A percentile compares a stretch with the other conserved stretches of the same genome.
Evolutionary conservation across 495 filamentous ascomycete species (phyloP).

Genomic region (Penicillium egyptiacum): DNA sequence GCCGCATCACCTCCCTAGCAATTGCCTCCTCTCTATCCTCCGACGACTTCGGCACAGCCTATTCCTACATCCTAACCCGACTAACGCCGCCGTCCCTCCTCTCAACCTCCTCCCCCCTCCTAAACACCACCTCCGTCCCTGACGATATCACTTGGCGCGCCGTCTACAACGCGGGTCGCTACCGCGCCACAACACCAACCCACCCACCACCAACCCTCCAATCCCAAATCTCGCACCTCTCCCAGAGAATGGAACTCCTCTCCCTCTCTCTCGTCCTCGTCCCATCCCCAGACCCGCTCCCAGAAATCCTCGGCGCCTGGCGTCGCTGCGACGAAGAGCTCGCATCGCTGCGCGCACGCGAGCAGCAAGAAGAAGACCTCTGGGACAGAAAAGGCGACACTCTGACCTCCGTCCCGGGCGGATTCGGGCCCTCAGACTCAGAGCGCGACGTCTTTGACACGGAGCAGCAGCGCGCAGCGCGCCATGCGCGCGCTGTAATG

Average conservation of each 20-base stretch:
- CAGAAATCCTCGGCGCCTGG: conserved; percentile 83
- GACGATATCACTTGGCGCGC: conserved; percentile 93
- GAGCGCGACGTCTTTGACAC: conserved; percentile 50
- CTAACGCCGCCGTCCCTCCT: conserved; percentile 44
- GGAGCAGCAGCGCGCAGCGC: conserved; percentile 35
- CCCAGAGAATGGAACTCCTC: conserved; percentile 86
- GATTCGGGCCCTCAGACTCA: conserved; percentile 53
- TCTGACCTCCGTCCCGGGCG: conserved; percentile 61
- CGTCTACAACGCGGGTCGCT: conserved; percentile 82
- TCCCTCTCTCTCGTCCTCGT: conserved; percentile 80
- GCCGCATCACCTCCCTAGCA: conserved; percentile 81
- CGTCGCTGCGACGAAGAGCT: conserved; percentile 87
- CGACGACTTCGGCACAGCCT: conserved; percentile 95
- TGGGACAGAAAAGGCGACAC: conserved; percentile 69
- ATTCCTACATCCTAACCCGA: conserved; percentile 83
- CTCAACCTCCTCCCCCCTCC: conserved; percentile 30
- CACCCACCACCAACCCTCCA: conserved; percentile 31
- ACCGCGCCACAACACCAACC: conserved; percentile 51
- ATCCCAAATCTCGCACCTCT: conserved; percentile 44
- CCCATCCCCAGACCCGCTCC: conserved; percentile 67
- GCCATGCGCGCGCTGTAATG: conserved; percentile 35
- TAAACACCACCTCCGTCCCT: conserved; percentile 33
- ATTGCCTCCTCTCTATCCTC: conserved; percentile 81
- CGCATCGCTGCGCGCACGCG: conserved; percentile 62
- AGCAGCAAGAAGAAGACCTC: conserved; percentile 70